Evolutionary conservation across 257 asterid genomes (phyloP).

Genomic region (Fraxinus cuspidata): DNA sequence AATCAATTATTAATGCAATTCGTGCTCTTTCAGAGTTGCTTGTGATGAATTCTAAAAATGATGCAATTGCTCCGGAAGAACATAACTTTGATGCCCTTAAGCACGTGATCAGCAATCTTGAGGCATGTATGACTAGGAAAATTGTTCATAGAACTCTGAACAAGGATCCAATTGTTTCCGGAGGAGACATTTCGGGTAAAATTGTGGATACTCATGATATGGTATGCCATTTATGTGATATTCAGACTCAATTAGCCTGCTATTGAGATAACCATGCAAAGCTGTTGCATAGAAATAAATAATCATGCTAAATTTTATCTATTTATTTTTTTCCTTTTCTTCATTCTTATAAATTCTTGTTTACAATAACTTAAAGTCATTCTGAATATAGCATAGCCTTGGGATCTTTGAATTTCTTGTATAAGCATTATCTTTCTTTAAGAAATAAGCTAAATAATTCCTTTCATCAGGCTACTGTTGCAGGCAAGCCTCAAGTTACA

Average conservation of each 20-base stretch:
- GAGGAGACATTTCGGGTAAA: constrained; percentile 28
- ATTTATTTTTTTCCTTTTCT: neutral
- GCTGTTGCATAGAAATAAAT: constrained; percentile 7
- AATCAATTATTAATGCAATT: constrained; percentile 53
- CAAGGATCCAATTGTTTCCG: constrained; percentile 17
- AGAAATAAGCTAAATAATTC: neutral
- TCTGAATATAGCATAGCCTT: neutral
- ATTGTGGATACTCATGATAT: constrained; percentile 29
- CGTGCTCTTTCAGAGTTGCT: constrained; percentile 69
- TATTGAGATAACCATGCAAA: neutral
- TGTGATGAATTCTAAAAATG: constrained; percentile 41
- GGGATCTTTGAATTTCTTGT: constrained; percentile 10
- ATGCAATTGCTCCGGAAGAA: constrained; percentile 45
- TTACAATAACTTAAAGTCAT: constrained; percentile 13
- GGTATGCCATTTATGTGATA: constrained; percentile 45
- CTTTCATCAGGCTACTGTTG: constrained; percentile 43
- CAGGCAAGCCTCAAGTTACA: constrained; percentile 32
- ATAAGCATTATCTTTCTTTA: neutral
- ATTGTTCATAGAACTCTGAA: constrained; percentile 25
- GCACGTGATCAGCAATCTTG: constrained; percentile 53
- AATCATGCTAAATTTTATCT: neutral
- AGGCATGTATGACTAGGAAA: constrained; percentile 48
- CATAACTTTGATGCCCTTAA: constrained; percentile 50
- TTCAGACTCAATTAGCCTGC: neutral
- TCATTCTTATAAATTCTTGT: neutral